Evolutionary conservation across 768 basidiomycete species (phyloP), one percentile per base, ranked within the genome.

Genomic region (Leccinum disarticulatum): DNA sequence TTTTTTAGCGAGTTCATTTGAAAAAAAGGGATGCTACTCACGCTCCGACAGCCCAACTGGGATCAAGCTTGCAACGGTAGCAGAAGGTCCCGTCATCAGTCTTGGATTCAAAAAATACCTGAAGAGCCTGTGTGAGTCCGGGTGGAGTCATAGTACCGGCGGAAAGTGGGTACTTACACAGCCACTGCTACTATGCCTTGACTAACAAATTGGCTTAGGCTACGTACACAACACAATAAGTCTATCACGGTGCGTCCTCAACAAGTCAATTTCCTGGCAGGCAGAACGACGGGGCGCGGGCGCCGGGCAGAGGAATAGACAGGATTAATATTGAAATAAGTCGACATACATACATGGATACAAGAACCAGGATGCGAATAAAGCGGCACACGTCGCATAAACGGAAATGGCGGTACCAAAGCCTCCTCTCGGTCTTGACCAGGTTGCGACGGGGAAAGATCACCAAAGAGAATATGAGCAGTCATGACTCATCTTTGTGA

Each of bases 331-430:
- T 22, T 31, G 30, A 10, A 31, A 31, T 31, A 31, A 10, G 30
- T 31, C 10, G 30, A 31, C 30, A 31, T 0, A 22, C 22, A 22
- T 22, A 22, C 22, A 3, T 25, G 3, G 25, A 25, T 25, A 27
- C 4, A 27, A 4, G 61, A 66, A 33, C 83, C 79, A 3, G 87
- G 86, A 64, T 87, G 85, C 0, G 70, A 68, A 64, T 82, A 70
- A 6, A 88, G 68, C 4, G 87, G 87, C 31, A 83, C 66, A n/a
- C 83, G 81, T 3, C 84, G 80, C 0, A 86, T 83, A 64, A 84
- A 87, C 7, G 80, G 66, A 0, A 85, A 87, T 27, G 84, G 80
- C 0, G 84, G 81, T 1, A 73, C 61, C 15, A 87, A 61, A 22
- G 75, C 33, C 31, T 33, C 75, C 3, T n/a, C 52, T 43, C 50